Evolutionary conservation across 2,329 filamentous ascomycete genomes (phyloP), one percentile per base, ranked within the genome.

Genomic region (Bipolaris bicolor): DNA sequence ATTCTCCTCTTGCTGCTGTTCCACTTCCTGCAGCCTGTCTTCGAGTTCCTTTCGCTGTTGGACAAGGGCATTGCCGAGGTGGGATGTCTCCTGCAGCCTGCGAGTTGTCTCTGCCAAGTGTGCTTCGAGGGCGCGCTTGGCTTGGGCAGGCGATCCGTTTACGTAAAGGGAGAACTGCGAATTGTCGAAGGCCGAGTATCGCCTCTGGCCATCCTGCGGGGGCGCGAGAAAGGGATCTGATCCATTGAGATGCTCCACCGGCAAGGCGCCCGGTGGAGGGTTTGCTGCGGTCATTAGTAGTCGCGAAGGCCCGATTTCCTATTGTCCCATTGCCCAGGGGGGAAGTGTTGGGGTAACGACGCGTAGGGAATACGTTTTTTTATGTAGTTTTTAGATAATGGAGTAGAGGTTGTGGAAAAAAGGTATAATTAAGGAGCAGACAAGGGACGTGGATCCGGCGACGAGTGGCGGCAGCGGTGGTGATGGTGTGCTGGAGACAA

Each of bases 21-120:
- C 91, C 3, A 99, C 88, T 71, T 98, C 92, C 67, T 88, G 88
- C 56, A 99, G 79, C 65, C 90, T 88, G 43, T 96, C 90, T 41
- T 87, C 86, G 57, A 99, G 83, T 62, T 96, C 88, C 73, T 89
- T 89, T 66, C 92, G 89, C 79, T 98, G 95, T 63, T 93, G 86
- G 22, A 98, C 86, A 26, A 99, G 84, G 9, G 92, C 89, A 22
- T 90, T 95, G 62, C 95, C 95, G 39, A 99, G 80, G 71, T 90
- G 92, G 26, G 92, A 95, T 5, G 94, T 91, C 74, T 98, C 93
- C 70, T 96, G 90, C 62, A 99, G 88, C 57, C 94, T 87, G 57
- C 92, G 89, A 70, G 97, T 92, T 1, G 94, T 97, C 77, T 99
- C 95, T 61, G 90, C 88, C 46, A 99, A 84, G 78, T 98, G 95